Percentiles rank a stretch among this genome's conserved stretches.
phyloP scores from a whole-genome alignment of 495 filamentous ascomycete species.

The Talaromyces nanjingensis region DNA sequence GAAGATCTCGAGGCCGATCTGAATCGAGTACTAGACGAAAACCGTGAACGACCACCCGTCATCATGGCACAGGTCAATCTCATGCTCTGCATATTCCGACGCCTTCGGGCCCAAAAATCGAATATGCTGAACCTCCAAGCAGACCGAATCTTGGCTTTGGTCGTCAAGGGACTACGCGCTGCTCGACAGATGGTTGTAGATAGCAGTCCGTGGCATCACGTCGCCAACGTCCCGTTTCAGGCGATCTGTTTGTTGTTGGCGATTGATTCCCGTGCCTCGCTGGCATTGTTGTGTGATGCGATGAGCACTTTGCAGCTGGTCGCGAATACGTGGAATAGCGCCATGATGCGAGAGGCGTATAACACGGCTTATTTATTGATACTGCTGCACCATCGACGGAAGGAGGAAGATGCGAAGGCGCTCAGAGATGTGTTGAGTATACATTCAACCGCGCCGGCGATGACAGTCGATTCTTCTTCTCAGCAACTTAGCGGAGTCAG shows the following conservation, averaged over 20 bases:
- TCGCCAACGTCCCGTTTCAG: conserved; percentile 47
- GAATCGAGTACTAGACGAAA: conserved; percentile 17
- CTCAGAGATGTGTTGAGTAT: conserved; percentile 23
- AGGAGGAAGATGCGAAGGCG: conserved; percentile 31
- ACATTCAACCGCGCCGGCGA: conserved; percentile 6
- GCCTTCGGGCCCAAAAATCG: conserved; percentile 57
- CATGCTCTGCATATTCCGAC: conserved; percentile 73
- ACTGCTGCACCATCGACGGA: conserved; percentile 28
- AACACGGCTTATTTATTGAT: conserved; percentile 37
- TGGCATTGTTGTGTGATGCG: conserved; percentile 37
- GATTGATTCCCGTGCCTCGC: conserved; percentile 37
- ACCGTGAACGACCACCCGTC: conserved; percentile 29
- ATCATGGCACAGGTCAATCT: conserved; percentile 44
- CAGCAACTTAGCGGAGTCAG: not conserved
- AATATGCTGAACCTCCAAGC: conserved; percentile 63
- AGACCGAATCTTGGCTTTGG: conserved; percentile 26
- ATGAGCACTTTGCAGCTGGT: conserved; percentile 39
- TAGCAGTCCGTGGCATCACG: conserved; percentile 44
- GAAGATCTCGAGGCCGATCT: conserved; percentile 24
- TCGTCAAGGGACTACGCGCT: conserved; percentile 21
- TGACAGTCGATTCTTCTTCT: not conserved
- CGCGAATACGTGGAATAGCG: conserved; percentile 31
- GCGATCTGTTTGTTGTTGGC: conserved; percentile 42
- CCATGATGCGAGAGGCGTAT: conserved; percentile 40
- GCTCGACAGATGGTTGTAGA: conserved; percentile 26